Evolutionary conservation across 2,329 filamentous ascomycete genomes (phyloP).

Genomic region (Diaporthe helianthi): DNA sequence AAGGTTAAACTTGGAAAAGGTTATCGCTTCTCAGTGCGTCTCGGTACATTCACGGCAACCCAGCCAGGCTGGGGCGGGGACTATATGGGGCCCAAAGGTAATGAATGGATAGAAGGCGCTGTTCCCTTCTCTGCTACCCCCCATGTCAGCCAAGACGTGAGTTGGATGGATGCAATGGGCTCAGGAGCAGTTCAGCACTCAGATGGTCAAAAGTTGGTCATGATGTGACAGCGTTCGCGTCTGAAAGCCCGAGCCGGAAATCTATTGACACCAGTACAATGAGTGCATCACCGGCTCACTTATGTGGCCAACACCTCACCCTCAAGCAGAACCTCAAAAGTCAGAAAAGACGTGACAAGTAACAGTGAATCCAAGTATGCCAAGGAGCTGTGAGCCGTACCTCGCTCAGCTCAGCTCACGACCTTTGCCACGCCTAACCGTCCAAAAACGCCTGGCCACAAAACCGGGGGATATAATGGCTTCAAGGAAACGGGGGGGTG

Average conservation of each 20-base stretch:
- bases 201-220: neutral
- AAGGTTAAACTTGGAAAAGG: slow-evolving; percentile 9
- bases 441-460: slow-evolving; percentile 27
- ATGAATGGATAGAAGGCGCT: slow-evolving; percentile 11
- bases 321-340: neutral
- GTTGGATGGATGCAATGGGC: slow-evolving; percentile 14
- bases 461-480: slow-evolving; percentile 23
- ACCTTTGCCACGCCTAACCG: slow-evolving; percentile 14
- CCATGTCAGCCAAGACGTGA: slow-evolving; percentile 14
- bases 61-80: neutral
- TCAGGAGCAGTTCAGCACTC: neutral
- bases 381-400: neutral
- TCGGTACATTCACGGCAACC: neutral
- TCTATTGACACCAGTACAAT: slow-evolving; percentile 12
- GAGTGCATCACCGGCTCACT: slow-evolving; percentile 14
- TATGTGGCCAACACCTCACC: slow-evolving; percentile 18
- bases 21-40: neutral
- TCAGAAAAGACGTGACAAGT: neutral
- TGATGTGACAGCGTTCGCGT: slow-evolving; percentile 6
- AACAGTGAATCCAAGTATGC: slow-evolving; percentile 8
- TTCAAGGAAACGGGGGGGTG: slow-evolving; percentile 4
- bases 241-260: slow-evolving; percentile 2
- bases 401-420: neutral
- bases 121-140: neutral
- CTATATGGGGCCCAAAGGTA: neutral